Base-by-base conservation (phyloP, 2,329 filamentous ascomycete species). In the Diaporthe sp. region DNA sequence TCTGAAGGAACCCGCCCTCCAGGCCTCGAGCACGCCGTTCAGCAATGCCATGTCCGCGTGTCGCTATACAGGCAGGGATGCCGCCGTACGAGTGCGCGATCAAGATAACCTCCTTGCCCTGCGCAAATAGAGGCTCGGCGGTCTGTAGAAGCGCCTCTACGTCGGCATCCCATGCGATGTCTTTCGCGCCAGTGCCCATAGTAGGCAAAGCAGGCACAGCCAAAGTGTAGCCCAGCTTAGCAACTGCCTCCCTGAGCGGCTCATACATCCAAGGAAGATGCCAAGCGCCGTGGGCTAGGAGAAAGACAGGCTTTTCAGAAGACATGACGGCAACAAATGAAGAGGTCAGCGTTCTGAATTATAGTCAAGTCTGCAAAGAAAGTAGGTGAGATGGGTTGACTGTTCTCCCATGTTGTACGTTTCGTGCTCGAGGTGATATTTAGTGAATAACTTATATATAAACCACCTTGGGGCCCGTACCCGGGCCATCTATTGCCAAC, bases 31-130 rank as follows among this genome's bases (percentile, higher is more conserved):
- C 28, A 0, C n/a, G 28, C 19, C 62, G 62, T 37, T 68, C 44
- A 25, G 62, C 44, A 25, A 68, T 31, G 12, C 44, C 15, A 6
- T 51, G 5, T 0, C 6, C 28, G 1, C 62, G 44, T 1, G 62
- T 68, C 5, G 62, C 62, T 37, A 68, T 51, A 0, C 62, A 68
- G 28, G 62, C 44, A 1, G 70, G 57, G 28, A 72, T 59, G 31
- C 70, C 70, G 3, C 70, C 70, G 15, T 72, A 72, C 7, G 57
- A 72, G 42, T 72, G 70, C 51, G 39, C 70, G 15, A 53, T 19
- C 39, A 72, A 39, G 15, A 72, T 19, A n/a, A 62, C 22, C 10
- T 49, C 13, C 28, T 49, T 72, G 2, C 70, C 70, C 28, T 37
- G 5, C 1, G 31, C 22, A 37, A 68, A 68, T 2, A 68, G 44